Percentiles rank a stretch among this genome's conserved stretches.
These are phyloP conservation scores for Aegilops bicornis DNA, from an alignment of 176 grass and related monocot genomes.

Conservation along the genomic window DNA sequence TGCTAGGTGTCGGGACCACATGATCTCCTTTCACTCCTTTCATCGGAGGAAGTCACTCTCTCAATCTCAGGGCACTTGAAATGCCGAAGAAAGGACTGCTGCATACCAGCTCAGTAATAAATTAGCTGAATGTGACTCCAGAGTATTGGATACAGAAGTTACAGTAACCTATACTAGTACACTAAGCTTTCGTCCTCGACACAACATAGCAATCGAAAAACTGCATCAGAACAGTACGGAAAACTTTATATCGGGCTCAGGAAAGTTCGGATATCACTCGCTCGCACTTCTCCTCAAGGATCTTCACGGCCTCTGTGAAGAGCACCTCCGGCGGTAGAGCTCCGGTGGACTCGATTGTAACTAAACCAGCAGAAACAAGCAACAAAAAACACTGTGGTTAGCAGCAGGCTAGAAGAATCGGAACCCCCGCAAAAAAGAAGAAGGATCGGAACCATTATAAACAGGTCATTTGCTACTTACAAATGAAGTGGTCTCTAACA, in stretches of 20 bases:
- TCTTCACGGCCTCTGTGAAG: constrained; percentile 76
- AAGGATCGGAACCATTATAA: not conserved
- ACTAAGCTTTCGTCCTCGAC: not conserved
- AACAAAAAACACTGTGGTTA: not conserved
- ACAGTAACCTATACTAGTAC: not conserved
- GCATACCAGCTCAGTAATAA: not conserved
- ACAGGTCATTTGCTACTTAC: constrained; percentile 45
- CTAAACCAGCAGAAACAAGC: constrained; percentile 38
- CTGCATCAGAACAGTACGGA: not conserved
- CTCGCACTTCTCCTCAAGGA: constrained; percentile 78
- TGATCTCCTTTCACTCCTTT: no score
- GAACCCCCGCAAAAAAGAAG: no score
- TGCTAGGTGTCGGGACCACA: no score
- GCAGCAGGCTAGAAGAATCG: not conserved
- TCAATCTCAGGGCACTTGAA: no score
- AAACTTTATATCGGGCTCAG: not conserved
- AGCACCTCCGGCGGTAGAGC: constrained; percentile 63
- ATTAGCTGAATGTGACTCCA: not conserved
- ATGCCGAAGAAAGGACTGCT: not conserved
- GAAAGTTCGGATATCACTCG: constrained; percentile 79
- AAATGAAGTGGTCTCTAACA: constrained; percentile 90
- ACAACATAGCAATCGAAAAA: not conserved
- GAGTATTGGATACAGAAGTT: not conserved
- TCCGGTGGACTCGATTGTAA: constrained; percentile 72
- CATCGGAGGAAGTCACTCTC: no score